Base-by-base conservation (phyloP, 805 yeast genomes). In the Ogataea dorogensis region DNA sequence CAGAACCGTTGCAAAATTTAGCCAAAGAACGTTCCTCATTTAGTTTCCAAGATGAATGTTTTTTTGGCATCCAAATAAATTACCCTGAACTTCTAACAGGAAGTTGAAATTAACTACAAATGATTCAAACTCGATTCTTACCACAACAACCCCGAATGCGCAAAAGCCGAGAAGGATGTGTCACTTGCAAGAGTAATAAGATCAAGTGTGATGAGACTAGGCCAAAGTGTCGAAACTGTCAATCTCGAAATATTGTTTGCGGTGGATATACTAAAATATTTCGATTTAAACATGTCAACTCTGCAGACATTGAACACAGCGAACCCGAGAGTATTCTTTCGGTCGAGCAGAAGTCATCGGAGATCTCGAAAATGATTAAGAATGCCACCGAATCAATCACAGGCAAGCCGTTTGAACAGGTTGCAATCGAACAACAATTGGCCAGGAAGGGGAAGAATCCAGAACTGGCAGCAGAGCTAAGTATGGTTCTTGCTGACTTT, bases 181-280 rank as follows among this genome's bases (percentile, higher is more conserved):
- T 61, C 24, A 67, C 71, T 2, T 68, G 71, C 51, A 68, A 66
- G 38, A 53, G 50, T 39, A 56, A 58, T 35, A 53, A 71, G 25
- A 45, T 65, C 28, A 66, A 67, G 42, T 67, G 73, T 47, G 73
- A 67, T 42, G 71, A 67, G 46, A 52, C 61, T 15, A 65, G 65
- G 37, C 73, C 71, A 1, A 44, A 47, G 15, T 67, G 71, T 30
- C 33, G 48, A 24, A 66, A 63, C 24, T 67, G 71, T 42, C 40
- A 61, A 28, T 65, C 68, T 7, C 40, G 39, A 18, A 42, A 43
- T 6, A 21, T 47, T 3, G 17, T 18, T 9, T 47, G 52, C 33
- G 51, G 47, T 7, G 51, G 51, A 6, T 47, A 47, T 30, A 21
- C 43, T 11, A 47, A 31, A 20, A 34, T 47, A 2, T 47, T 38